phyloP scores from a whole-genome alignment of 441 rosid genomes.

The Macaranga tanarius region DNA sequence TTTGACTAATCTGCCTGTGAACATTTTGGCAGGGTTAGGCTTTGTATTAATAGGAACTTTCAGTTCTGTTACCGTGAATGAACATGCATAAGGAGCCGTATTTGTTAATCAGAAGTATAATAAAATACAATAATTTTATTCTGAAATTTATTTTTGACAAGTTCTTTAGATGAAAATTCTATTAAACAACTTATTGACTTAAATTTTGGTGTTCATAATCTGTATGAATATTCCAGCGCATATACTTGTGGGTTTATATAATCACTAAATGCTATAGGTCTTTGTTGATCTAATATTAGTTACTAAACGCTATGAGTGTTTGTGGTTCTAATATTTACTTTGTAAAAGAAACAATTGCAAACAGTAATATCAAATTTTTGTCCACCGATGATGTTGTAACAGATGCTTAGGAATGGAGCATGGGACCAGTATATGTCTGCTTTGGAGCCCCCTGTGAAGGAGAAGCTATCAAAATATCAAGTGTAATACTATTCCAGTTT shows the following conservation, averaged over 20 bases:
- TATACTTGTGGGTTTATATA: neutral
- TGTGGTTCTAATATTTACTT: neutral
- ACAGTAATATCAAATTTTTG: neutral
- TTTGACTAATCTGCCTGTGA: neutral
- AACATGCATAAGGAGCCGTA: neutral
- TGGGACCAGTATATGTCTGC: slow-evolving; percentile 91
- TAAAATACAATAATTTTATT: neutral
- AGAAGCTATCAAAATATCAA: slow-evolving; percentile 80
- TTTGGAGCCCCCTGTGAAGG: slow-evolving; percentile 86
- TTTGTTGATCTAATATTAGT: no score
- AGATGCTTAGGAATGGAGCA: slow-evolving; percentile 85
- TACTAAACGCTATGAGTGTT: no score
- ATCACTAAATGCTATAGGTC: neutral
- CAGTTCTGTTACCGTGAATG: neutral
- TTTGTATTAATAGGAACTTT: slow-evolving; percentile 3
- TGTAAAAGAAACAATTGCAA: neutral
- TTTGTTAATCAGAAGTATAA: neutral
- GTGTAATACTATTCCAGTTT: slow-evolving; percentile 35
- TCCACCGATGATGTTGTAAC: slow-evolving; percentile 25
- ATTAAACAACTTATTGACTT: no score
- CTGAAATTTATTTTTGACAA: no score
- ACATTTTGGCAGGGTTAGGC: neutral
- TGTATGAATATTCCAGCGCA: neutral
- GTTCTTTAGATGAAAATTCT: no score
- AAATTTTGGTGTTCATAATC: neutral